Evolutionary conservation across 2,329 filamentous ascomycete genomes (phyloP).

Genomic region (Parastagonospora nodorum): DNA sequence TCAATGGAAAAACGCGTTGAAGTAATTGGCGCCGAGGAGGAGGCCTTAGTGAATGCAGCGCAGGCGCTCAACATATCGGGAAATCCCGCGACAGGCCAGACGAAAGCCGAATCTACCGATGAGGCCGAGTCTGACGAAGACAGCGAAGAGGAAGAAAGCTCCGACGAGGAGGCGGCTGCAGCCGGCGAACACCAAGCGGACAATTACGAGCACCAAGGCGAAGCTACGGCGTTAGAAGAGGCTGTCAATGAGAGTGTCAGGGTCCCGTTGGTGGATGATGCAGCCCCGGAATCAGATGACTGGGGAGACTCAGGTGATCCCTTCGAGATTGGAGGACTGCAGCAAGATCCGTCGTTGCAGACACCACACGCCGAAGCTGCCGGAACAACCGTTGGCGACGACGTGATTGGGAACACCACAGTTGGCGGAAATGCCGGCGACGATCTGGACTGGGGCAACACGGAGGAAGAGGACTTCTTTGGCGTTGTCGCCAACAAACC

Average conservation of each 20-base stretch:
- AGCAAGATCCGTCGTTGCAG: slow-evolving; percentile 27
- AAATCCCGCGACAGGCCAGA: slow-evolving; percentile 10
- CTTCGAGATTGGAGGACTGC: slow-evolving; percentile 36
- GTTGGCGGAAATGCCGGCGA: slow-evolving; percentile 37
- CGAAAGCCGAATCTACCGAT: slow-evolving; percentile 15
- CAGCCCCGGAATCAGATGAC: slow-evolving; percentile 40
- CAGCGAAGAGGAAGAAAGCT: slow-evolving; percentile 9
- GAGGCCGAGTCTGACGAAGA: slow-evolving; percentile 19
- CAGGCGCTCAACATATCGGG: slow-evolving; percentile 22
- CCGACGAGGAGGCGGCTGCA: slow-evolving; percentile 15
- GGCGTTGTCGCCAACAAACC: slow-evolving; percentile 15
- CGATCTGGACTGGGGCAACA: slow-evolving; percentile 42
- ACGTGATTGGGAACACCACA: slow-evolving; percentile 36
- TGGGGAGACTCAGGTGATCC: slow-evolving; percentile 39
- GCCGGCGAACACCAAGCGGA: slow-evolving; percentile 31
- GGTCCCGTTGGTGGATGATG: slow-evolving; percentile 49
- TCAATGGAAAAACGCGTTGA: slow-evolving; percentile 7
- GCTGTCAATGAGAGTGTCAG: slow-evolving; percentile 51
- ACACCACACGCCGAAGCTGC: slow-evolving; percentile 33
- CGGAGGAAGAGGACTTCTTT: slow-evolving; percentile 42
- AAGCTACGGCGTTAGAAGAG: slow-evolving; percentile 51
- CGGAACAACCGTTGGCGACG: slow-evolving; percentile 38
- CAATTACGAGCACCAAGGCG: slow-evolving; percentile 55
- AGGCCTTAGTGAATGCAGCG: slow-evolving; percentile 19
- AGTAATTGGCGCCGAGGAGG: slow-evolving; percentile 11